Percentiles rank a stretch among this genome's conserved stretches.
These are phyloP conservation scores for Lentinula lateritia DNA, from an alignment of 768 basidiomycete species.

Conservation along the genomic window DNA sequence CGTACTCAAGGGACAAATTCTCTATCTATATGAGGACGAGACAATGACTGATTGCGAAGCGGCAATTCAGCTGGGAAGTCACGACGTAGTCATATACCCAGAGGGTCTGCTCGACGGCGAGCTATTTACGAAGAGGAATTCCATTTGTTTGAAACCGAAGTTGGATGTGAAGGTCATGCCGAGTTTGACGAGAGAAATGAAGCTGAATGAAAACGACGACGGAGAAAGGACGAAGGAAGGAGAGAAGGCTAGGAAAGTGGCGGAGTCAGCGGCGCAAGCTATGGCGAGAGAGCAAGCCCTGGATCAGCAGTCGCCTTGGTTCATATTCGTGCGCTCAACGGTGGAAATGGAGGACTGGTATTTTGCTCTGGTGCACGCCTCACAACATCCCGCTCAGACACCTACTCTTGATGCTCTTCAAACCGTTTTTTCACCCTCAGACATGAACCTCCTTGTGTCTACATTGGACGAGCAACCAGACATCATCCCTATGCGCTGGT, in stretches of 20 bases:
- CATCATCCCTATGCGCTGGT: slow-evolving; percentile 95
- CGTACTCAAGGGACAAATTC: slow-evolving; percentile 83
- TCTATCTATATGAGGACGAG: slow-evolving; percentile 95
- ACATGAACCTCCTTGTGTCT: slow-evolving; percentile 80
- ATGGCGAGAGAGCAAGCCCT: slow-evolving; percentile 44
- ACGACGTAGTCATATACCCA: slow-evolving; percentile 72
- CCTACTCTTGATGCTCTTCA: slow-evolving; percentile 56
- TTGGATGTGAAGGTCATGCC: slow-evolving; percentile 32
- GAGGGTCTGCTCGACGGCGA: slow-evolving; percentile 80
- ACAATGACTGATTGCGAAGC: slow-evolving; percentile 85
- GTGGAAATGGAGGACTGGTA: slow-evolving; percentile 99
- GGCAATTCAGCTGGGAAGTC: slow-evolving; percentile 78
- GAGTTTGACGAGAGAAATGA: slow-evolving; percentile 51
- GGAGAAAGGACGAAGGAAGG: slow-evolving; percentile 26
- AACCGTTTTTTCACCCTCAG: slow-evolving; percentile 62
- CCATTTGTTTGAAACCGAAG: slow-evolving; percentile 71
- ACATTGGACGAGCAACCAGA: slow-evolving; percentile 92
- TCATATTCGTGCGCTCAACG: slow-evolving; percentile 84
- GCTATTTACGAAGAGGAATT: slow-evolving; percentile 85
- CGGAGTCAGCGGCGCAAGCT: slow-evolving; percentile 12
- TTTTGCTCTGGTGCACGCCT: slow-evolving; percentile 71
- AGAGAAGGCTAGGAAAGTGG: slow-evolving; percentile 38
- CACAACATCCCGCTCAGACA: slow-evolving; percentile 55
- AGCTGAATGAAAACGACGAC: slow-evolving; percentile 28
- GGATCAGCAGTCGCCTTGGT: slow-evolving; percentile 71